phyloP scores from a whole-genome alignment of 495 filamentous ascomycete genomes.

The Parachaetomium inaequale region DNA sequence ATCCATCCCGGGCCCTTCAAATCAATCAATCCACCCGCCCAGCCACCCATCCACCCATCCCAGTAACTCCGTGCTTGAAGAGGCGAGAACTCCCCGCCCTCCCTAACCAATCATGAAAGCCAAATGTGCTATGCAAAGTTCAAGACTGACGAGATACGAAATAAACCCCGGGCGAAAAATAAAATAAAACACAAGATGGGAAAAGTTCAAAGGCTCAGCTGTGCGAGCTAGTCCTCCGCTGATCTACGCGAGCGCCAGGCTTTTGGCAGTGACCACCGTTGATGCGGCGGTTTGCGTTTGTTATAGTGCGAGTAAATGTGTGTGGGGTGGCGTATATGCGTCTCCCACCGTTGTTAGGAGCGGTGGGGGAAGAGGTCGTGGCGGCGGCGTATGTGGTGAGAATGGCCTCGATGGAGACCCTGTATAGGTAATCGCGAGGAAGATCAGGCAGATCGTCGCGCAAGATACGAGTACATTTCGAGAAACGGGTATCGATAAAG shows the following conservation, averaged over 20 bases:
- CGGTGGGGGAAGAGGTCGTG: background rate
- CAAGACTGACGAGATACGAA: constrained; percentile 1
- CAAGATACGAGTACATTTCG: constrained; percentile 19
- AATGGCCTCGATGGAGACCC: background rate
- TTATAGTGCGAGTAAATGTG: background rate
- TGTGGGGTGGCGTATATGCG: background rate
- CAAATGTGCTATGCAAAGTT: constrained; percentile 28
- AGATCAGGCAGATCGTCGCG: background rate
- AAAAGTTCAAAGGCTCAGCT: background rate
- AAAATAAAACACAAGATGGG: constrained; percentile 14
- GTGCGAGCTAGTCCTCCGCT: background rate
- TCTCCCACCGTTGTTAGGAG: background rate
- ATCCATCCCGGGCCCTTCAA: background rate
- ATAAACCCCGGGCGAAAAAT: constrained; percentile 11
- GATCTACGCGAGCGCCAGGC: background rate
- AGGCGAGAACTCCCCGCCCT: background rate
- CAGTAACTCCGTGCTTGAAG: constrained; percentile 17
- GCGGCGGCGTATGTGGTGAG: background rate
- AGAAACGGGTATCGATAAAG: constrained; percentile 10
- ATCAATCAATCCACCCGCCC: background rate
- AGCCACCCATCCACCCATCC: background rate
- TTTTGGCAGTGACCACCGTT: background rate
- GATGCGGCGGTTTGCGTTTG: background rate
- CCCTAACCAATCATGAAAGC: constrained; percentile 11
- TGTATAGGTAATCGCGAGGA: background rate